Evolutionary conservation across 1,139 yeast species (phyloP).

Genomic region (Sugiyamaella castrensis): DNA sequence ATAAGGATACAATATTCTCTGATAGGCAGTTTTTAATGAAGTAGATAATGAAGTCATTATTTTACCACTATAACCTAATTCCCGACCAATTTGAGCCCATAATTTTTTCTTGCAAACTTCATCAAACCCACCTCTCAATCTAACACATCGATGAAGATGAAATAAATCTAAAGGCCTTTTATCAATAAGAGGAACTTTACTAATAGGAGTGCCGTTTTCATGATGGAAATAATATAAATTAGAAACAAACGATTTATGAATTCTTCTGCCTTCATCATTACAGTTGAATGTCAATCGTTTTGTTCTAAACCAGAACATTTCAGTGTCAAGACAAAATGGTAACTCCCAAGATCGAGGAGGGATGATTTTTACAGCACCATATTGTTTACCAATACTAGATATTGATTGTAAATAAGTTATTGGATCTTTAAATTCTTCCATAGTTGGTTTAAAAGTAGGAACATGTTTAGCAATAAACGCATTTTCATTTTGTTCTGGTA

Average conservation of each 20-base stretch:
- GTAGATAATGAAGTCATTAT: slow-evolving; percentile 70
- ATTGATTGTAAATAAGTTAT: slow-evolving; percentile 33
- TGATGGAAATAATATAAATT: slow-evolving; percentile 39
- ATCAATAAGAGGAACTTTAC: slow-evolving; percentile 38
- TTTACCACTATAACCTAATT: slow-evolving; percentile 68
- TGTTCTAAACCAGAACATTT: slow-evolving; percentile 51
- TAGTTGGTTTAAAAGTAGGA: slow-evolving; percentile 48
- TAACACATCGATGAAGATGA: slow-evolving; percentile 38
- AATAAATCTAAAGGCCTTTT: slow-evolving; percentile 41
- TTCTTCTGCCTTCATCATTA: slow-evolving; percentile 4
- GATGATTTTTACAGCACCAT: slow-evolving; percentile 71
- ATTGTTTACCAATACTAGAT: slow-evolving; percentile 43
- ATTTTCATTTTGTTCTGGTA: background rate
- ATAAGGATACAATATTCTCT: slow-evolving; percentile 37
- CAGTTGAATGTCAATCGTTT: slow-evolving; percentile 50
- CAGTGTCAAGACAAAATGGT: slow-evolving; percentile 47
- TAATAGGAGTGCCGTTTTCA: slow-evolving; percentile 28
- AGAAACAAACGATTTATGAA: slow-evolving; percentile 31
- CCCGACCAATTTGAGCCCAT: slow-evolving; percentile 58
- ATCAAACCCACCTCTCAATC: slow-evolving; percentile 39
- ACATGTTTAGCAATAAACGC: slow-evolving; percentile 29
- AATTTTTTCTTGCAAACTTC: slow-evolving; percentile 42
- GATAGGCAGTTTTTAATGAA: slow-evolving; percentile 56
- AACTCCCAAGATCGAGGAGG: slow-evolving; percentile 47
- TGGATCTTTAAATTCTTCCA: slow-evolving; percentile 49